Evolutionary conservation across 441 rosid genomes (phyloP).

Genomic region (Breynia disticha): DNA sequence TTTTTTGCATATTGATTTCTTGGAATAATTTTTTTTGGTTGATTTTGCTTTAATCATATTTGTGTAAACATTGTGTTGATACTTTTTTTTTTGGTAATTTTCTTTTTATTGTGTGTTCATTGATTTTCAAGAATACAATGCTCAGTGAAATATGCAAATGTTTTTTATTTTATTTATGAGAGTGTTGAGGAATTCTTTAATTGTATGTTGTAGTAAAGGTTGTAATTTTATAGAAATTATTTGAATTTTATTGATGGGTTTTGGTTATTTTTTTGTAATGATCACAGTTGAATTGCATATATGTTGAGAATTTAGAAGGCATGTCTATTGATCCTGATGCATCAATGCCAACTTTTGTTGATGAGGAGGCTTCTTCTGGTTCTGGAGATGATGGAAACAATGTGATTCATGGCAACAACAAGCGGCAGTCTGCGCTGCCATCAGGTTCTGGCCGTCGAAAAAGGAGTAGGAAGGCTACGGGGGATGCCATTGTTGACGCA

Average conservation of each 20-base stretch:
- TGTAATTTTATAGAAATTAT: conserved; percentile 3
- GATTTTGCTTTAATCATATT: too few species aligned
- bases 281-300: conserved; percentile 10
- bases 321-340: conserved; percentile 26
- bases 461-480: conserved; percentile 66
- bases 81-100: not conserved
- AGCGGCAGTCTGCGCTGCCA: conserved; percentile 34
- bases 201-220: too few species aligned
- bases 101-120: not conserved
- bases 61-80: too few species aligned
- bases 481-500: conserved; percentile 84
- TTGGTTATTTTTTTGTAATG: conserved; percentile 16
- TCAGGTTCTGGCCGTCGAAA: conserved; percentile 47
- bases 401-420: conserved; percentile 49
- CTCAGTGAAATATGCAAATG: too few species aligned
- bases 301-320: conserved; percentile 11
- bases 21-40: too few species aligned
- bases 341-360: conserved; percentile 27
- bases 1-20: too few species aligned
- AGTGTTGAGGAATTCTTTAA: too few species aligned
- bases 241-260: conserved; percentile 5
- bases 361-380: conserved; percentile 48
- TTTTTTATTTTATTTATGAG: too few species aligned
- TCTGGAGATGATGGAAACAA: conserved; percentile 48
- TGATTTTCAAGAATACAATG: too few species aligned